Base-by-base conservation (phyloP, 768 basidiomycete species). In the Chiua virens region DNA sequence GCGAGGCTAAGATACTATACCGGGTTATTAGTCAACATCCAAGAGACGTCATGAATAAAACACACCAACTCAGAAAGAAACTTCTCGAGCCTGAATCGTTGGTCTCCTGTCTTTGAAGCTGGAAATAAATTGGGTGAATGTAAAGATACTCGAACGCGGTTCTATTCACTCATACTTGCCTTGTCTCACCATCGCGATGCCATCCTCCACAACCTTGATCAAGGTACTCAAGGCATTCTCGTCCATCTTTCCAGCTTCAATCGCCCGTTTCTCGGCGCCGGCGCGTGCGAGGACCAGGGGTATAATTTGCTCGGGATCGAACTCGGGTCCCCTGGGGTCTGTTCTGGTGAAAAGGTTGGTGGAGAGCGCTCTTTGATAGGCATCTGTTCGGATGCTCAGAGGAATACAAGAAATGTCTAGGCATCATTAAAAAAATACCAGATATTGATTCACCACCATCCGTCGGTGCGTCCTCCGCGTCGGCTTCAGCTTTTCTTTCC, bases 61-160 rank as follows among this genome's bases (percentile, higher is more conserved):
- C 89, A 55, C 62, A 96, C 95, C 43, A 90, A 72, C 41, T 81
- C 79, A 36, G 86, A 78, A 17, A 95, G 74, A 64, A 85, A 92
- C 59, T 88, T 93, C 66, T 99, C 95, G 27, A 98, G 71, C 42
- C 88, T 81, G 43, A 91, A 72, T 39, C 83, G 80, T 3, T 85
- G 74, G 68, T 98, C 96, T 3, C 92, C 92, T 4, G 72, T 65
- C 53, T 79, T 77, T 0, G 81, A 80, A 27, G 79, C 87, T 89
- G 55, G 39, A 47, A 45, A 6, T 5, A 17, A 17, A 34, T 34
- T 8, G 30, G 3, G 45, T 8, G 18, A 48, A 27, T 38, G 10
- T 22, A 11, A 52, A 53, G 21, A 27, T 1, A 32, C 10, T 34
- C 43, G 3, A 37, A 32, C 30, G 10, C 20, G 23, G 4, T 9